Conservation (phyloP, 108 stramenopile species). For the Cyclotella kingstonii region DNA sequence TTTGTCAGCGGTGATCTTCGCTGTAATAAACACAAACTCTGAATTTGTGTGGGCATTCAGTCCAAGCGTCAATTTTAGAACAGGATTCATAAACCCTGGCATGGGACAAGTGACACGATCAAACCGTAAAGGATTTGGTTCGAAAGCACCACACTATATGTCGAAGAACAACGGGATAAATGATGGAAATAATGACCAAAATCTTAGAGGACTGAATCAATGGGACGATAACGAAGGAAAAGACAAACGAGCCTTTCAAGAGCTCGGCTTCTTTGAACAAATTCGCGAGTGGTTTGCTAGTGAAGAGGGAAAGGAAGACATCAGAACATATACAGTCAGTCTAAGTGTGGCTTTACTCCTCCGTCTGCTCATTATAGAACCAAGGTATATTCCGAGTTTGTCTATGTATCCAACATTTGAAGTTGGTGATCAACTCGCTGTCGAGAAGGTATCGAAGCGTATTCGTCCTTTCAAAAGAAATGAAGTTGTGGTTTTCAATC, state of each 20-base stretch:
- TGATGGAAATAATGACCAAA: slow-evolving; percentile 23
- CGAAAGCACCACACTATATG: no score
- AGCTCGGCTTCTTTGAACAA: slow-evolving; percentile 37
- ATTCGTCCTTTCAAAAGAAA: slow-evolving; percentile 80
- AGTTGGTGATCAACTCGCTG: slow-evolving; percentile 94
- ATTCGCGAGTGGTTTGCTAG: slow-evolving; percentile 40
- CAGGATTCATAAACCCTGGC: no score
- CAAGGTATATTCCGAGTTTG: slow-evolving; percentile 90
- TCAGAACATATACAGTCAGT: slow-evolving; percentile 78
- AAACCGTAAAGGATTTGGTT: no score
- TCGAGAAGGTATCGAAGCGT: slow-evolving; percentile 93
- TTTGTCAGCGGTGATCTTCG: no score
- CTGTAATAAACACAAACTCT: neutral
- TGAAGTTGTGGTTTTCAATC: slow-evolving; percentile 96
- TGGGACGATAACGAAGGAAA: slow-evolving; percentile 35
- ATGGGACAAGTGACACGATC: neutral
- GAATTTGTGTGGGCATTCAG: slow-evolving; percentile 1
- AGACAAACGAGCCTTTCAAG: slow-evolving; percentile 22
- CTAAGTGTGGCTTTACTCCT: slow-evolving; percentile 68
- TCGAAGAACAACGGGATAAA: neutral
- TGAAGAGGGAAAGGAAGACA: slow-evolving; percentile 74
- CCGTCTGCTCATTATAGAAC: slow-evolving; percentile 86
- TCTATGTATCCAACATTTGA: slow-evolving; percentile 97
- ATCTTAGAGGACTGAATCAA: slow-evolving; percentile 40
- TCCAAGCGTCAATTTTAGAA: no score